Conservation (phyloP, 2,329 filamentous ascomycete species). For the Clonostachys sp. region DNA sequence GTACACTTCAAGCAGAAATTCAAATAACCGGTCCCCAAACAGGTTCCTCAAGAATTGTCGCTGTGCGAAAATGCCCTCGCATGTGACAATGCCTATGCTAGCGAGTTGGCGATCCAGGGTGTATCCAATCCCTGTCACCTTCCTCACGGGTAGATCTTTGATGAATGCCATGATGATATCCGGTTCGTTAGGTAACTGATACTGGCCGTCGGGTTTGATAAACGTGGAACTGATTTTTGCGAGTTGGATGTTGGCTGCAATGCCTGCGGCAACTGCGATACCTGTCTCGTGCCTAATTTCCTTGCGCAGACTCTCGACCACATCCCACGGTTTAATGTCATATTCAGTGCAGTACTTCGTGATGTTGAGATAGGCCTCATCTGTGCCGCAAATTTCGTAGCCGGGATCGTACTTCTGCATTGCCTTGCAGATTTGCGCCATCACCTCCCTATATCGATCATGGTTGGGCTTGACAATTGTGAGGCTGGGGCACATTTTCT, state of each 20-base stretch:
- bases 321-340: slow-evolving; percentile 64
- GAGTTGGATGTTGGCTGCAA: slow-evolving; percentile 87
- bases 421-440: slow-evolving; percentile 77
- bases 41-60: slow-evolving; percentile 72
- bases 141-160: slow-evolving; percentile 75
- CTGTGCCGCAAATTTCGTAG: slow-evolving; percentile 91
- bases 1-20: slow-evolving; percentile 80
- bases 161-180: slow-evolving; percentile 80
- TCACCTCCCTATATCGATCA: slow-evolving; percentile 86
- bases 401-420: slow-evolving; percentile 83
- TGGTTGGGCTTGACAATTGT: slow-evolving; percentile 82
- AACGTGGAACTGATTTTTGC: slow-evolving; percentile 94
- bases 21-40: slow-evolving; percentile 87
- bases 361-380: slow-evolving; percentile 95
- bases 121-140: slow-evolving; percentile 91
- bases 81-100: slow-evolving; percentile 82
- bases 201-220: slow-evolving; percentile 97
- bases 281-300: slow-evolving; percentile 73
- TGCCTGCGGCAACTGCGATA: slow-evolving; percentile 90
- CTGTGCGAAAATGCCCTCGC: slow-evolving; percentile 78
- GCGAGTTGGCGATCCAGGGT: slow-evolving; percentile 89
- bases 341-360: slow-evolving; percentile 77
- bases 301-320: slow-evolving; percentile 69
- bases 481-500: slow-evolving; percentile 85
- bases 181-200: slow-evolving; percentile 67